Base-by-base conservation (phyloP, 306 rosid species). In the Trifolium repens region DNA sequence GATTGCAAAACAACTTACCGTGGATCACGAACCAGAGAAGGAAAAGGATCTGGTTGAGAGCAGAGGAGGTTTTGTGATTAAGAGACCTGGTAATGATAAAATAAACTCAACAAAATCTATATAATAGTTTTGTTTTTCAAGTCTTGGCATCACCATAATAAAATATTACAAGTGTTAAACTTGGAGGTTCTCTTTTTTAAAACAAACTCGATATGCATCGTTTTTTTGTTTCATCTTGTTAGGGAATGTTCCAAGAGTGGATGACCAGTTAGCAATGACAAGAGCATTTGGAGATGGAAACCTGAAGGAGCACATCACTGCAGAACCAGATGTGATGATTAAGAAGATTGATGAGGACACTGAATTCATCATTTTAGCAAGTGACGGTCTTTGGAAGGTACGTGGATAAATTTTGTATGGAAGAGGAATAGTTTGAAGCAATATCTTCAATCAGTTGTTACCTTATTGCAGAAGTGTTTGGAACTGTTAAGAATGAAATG, bases 201-300 rank as follows among this genome's bases (percentile, higher is more conserved):
- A 22, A 22, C 15, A 13, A 49, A 49, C 19, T 50, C 19, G 6
- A 44, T 50, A 15, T n/a, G 22, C 1, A 4, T n/a, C 57, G 6
- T 50, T 50, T 50, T 50, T n/a, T 16, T 17, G 16, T 7, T 50
- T 17, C 22, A 15, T 58, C 26, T 26, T 58, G 37, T 26, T 50
- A 89, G 97, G 92, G 65, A 9, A 14, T 75, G 74, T 78, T 69
- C 84, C 97, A 27, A 78, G 88, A 17, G 94, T 84, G 66, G 92
- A 91, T 61, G 94, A 88, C 4, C 81, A 69, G 79, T 81, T 89
- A 44, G 90, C 91, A 58, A 89, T 91, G 92, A 80, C 90, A 9
- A 43, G 89, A 59, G 88, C 89, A 59, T 86, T 87, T 71, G 94
- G 94, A 9, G 92, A 87, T 83, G 87, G 81, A 53, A 81, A 66